Evolutionary conservation across 1,284 basidiomycete species (phyloP).

Genomic region (Rhodotorula sp.): DNA sequence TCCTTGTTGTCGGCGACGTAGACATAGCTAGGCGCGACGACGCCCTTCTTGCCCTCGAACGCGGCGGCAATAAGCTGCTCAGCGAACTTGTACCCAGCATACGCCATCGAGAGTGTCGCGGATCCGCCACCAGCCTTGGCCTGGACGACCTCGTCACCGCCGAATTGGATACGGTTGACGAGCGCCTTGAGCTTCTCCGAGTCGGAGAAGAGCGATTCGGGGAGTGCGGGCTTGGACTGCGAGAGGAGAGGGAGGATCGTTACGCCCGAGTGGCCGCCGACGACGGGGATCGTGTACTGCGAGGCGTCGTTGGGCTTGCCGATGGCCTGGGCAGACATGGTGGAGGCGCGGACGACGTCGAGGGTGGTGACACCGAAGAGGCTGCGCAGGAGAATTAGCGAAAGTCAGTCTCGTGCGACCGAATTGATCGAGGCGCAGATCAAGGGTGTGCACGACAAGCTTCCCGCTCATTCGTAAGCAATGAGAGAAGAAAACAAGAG

Average conservation of each 20-base stretch:
- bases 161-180: conserved; percentile 89
- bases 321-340: conserved; percentile 82
- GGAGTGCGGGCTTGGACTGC: conserved; percentile 73
- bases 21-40: conserved; percentile 77
- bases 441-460: neutral
- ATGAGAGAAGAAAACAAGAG: neutral
- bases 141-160: conserved; percentile 89
- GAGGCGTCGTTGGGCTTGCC: conserved; percentile 61
- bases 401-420: neutral
- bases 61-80: conserved; percentile 59
- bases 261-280: conserved; percentile 66
- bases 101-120: conserved; percentile 87
- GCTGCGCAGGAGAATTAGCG: conserved; percentile 50
- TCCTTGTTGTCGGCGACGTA: conserved; percentile 58
- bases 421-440: neutral
- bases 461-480: neutral
- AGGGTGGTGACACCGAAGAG: conserved; percentile 97
- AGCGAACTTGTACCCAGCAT: conserved; percentile 84
- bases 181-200: conserved; percentile 58
- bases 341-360: conserved; percentile 94
- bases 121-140: conserved; percentile 82
- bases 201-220: conserved; percentile 58
- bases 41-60: conserved; percentile 77
- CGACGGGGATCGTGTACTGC: conserved; percentile 78
- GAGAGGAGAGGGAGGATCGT: conserved; percentile 90